These are phyloP conservation scores for Sesbania bispinosa DNA, from an alignment of 306 rosid genomes.

Conservation along the genomic window DNA sequence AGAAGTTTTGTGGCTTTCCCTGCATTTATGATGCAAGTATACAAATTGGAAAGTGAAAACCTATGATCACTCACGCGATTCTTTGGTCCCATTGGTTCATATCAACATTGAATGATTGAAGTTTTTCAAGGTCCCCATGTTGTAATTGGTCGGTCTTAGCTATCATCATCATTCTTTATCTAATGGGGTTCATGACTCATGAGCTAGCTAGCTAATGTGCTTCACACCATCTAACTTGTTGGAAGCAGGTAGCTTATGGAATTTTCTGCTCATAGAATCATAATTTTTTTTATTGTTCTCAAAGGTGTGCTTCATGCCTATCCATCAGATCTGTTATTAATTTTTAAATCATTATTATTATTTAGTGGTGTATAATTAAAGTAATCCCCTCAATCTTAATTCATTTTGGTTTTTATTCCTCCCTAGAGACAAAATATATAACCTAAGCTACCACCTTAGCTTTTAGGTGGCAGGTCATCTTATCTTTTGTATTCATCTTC, in stretches of 20 bases:
- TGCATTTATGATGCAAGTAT: constrained; percentile 15
- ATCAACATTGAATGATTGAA: constrained; percentile 22
- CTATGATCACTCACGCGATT: constrained; percentile 13
- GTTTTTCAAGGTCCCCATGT: constrained; percentile 29
- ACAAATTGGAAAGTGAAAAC: constrained; percentile 7
- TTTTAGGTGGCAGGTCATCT: constrained; percentile 37
- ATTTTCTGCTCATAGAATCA: constrained; percentile 41
- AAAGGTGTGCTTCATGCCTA: constrained; percentile 23
- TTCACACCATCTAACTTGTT: constrained; percentile 1
- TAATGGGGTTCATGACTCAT: background rate
- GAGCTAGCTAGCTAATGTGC: too few species aligned
- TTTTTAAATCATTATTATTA: background rate
- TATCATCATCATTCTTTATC: background rate
- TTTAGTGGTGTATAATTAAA: constrained; percentile 38
- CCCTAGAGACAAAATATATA: constrained; percentile 23
- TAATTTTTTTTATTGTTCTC: background rate
- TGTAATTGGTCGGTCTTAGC: constrained; percentile 11
- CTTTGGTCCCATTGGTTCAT: constrained; percentile 22
- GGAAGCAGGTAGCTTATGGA: constrained; percentile 25
- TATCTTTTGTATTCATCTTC: constrained; percentile 28
- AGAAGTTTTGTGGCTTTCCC: background rate
- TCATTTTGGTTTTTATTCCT: constrained; percentile 17
- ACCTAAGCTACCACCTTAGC: constrained; percentile 15
- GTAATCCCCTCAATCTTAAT: constrained; percentile 14
- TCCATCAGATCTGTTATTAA: constrained; percentile 20